Evolutionary conservation across 805 yeast species (phyloP), one percentile per base, ranked within the genome.

Genomic region (Teunomyces atbi): DNA sequence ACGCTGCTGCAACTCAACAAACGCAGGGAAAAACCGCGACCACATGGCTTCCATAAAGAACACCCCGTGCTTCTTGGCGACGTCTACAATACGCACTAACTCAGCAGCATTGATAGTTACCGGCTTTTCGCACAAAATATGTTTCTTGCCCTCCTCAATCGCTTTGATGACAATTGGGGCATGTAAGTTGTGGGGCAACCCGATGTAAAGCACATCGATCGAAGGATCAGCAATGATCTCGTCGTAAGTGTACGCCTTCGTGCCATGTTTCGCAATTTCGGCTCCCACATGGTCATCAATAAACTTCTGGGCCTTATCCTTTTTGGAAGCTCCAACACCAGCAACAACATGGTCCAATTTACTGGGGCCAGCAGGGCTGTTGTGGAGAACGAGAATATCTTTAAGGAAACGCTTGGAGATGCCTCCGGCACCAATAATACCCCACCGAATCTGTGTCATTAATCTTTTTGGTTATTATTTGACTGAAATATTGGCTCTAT

Each of bases 11-110:
- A 65, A 62, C 15, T 56, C 51, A 16, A 73, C 57, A 36, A 48
- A 51, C 3, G 76, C 48, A 2, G 85, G 85, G 64, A 77, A 74
- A 51, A 74, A 78, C 41, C 81, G 66, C 4, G 82, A 73, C 84
- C 84, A 79, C 44, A 77, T 73, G 4, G 78, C 86, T 58, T 81
- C 86, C 83, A 81, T 76, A 30, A 81, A 61, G 49, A 75, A 78
- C 41, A 70, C 55, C 1, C 67, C 64, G 57, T 73, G 70, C 45
- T 58, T 49, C 52, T 65, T 64, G 3, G 85, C 85, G 39, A 71
- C 64, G 1, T 57, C 64, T 41, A 70, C 59, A 8, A 80, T 55
- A 34, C 68, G 73, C 23, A 61, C 52, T 5, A 79, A 69, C 45
- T 80, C 81, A 16, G 59, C 59, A 3, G 60, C 62, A 49, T 77